phyloP scores from a whole-genome alignment of 441 rosid genomes.

The Gossypium davidsonii region DNA sequence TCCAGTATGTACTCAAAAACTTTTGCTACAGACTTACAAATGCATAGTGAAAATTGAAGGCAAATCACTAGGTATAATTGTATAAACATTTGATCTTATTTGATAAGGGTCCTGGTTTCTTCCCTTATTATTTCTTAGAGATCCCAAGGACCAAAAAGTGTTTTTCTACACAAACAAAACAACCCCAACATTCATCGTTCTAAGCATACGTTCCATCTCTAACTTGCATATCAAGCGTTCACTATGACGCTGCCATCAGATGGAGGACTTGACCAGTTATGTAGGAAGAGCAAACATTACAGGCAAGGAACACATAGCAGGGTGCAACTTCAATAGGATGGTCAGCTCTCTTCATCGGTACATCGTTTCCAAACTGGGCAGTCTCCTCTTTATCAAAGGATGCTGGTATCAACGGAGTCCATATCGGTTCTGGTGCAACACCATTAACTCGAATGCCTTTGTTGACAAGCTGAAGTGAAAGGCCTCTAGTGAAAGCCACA shows the following conservation, averaged over 20 bases:
- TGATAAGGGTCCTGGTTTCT: not conserved
- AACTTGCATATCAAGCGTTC: constrained; percentile 34
- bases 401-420: constrained; percentile 74
- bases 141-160: not conserved
- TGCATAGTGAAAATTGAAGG: not conserved
- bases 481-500: constrained; percentile 62
- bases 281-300: constrained; percentile 72
- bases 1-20: not conserved
- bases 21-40: not conserved
- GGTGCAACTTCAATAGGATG: constrained; percentile 77
- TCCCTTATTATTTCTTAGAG: not conserved
- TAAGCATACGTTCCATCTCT: too few species aligned
- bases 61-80: not conserved
- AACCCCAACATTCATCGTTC: not conserved
- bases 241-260: constrained; percentile 62
- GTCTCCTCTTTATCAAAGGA: constrained; percentile 50
- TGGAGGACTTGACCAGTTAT: constrained; percentile 70
- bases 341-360: constrained; percentile 66
- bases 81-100: not conserved
- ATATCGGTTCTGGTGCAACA: constrained; percentile 74
- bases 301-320: constrained; percentile 63
- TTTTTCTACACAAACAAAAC: not conserved
- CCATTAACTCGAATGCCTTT: constrained; percentile 67
- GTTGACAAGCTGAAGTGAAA: constrained; percentile 58
- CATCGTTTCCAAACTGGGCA: constrained; percentile 40